Evolutionary conservation across 2,329 filamentous ascomycete genomes (phyloP).

Genomic region (Madurella fahalii): DNA sequence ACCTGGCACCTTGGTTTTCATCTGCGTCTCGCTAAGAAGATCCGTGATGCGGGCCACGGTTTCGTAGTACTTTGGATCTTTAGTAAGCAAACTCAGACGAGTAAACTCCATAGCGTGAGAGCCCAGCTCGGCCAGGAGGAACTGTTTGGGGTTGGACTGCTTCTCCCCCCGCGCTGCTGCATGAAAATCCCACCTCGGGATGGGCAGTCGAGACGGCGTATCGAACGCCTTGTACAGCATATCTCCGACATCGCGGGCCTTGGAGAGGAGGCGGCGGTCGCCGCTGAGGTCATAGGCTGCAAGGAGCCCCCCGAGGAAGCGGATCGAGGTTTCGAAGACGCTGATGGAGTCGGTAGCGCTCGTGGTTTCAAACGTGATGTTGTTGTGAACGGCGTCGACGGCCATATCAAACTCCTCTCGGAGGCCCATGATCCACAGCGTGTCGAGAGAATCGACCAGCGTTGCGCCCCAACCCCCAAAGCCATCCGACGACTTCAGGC

Average conservation of each 20-base stretch:
- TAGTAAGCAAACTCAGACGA: neutral
- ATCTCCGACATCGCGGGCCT: constrained; percentile 44
- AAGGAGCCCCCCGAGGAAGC: constrained; percentile 65
- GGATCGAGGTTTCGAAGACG: constrained; percentile 67
- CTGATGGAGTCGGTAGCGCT: constrained; percentile 48
- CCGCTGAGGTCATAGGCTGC: constrained; percentile 66
- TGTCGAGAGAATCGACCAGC: constrained; percentile 63
- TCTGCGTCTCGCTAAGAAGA: constrained; percentile 58
- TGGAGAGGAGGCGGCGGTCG: constrained; percentile 37
- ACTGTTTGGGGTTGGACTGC: constrained; percentile 31
- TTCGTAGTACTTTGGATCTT: constrained; percentile 50
- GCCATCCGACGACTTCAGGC: constrained; percentile 48
- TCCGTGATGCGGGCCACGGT: constrained; percentile 67
- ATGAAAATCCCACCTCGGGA: constrained; percentile 52
- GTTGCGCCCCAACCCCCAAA: constrained; percentile 67
- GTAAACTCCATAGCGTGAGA: constrained; percentile 61
- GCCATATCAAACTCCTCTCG: constrained; percentile 62
- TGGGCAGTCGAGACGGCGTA: constrained; percentile 43
- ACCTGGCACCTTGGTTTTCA: constrained; percentile 65
- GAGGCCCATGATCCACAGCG: constrained; percentile 69
- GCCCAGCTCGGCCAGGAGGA: constrained; percentile 44
- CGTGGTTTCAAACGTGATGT: constrained; percentile 59
- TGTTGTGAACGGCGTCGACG: constrained; percentile 51
- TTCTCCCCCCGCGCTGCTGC: constrained; percentile 28
- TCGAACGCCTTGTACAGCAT: constrained; percentile 44